Conservation (phyloP, 139 green algal species). For the Deuterostichococcus epilithicus region DNA sequence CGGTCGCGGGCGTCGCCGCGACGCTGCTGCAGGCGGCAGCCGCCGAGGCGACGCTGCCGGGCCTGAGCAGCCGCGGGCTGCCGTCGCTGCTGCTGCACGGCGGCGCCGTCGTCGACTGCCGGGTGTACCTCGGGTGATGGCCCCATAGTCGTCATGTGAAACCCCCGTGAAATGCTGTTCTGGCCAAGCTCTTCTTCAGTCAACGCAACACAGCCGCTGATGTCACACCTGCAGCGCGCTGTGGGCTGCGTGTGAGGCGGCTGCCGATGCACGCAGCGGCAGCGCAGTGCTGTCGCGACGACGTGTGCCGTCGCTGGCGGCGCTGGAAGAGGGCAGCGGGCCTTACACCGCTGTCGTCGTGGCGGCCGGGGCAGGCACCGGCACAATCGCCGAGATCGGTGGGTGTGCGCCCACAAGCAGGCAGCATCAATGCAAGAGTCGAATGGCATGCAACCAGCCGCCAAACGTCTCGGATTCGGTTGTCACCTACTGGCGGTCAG, state of each 20-base stretch:
- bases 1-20: background rate
- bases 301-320: constrained; percentile 34
- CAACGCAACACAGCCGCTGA: background rate
- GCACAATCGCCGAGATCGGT: constrained; percentile 41
- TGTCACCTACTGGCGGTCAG: too few species aligned
- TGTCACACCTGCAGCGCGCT: constrained; percentile 41
- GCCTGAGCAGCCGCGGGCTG: background rate
- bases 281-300: constrained; percentile 20
- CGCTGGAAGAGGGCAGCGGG: constrained; percentile 25
- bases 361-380: constrained; percentile 61
- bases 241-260: constrained; percentile 47
- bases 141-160: background rate
- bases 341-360: constrained; percentile 56
- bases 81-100: constrained; percentile 4
- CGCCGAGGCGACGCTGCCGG: background rate
- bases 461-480: too few species aligned
- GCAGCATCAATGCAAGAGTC: background rate
- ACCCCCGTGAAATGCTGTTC: background rate
- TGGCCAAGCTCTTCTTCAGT: background rate
- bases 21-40: background rate
- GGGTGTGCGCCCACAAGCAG: background rate
- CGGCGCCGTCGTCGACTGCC: background rate
- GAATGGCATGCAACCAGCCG: too few species aligned
- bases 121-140: background rate
- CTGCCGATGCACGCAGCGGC: background rate